Percentiles rank a stretch among this genome's conserved stretches.
Conservation (phyloP, 176 grass and related monocot genomes). For the Canna indica region DNA sequence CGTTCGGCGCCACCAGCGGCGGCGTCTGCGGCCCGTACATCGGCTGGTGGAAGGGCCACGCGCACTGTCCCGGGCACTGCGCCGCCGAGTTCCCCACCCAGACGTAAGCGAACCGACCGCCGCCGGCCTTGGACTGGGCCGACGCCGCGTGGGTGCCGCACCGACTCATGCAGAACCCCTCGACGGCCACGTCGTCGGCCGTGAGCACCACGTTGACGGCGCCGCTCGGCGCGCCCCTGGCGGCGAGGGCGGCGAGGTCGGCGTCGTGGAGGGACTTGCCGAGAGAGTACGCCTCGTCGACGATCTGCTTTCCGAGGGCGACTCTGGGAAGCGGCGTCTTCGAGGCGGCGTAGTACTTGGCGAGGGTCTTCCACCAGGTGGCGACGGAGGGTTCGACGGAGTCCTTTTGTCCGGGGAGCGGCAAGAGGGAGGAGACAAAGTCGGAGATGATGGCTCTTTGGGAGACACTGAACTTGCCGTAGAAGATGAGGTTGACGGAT, state of each 20-base stretch:
- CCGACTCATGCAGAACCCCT: constrained; percentile 37
- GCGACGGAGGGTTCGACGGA: constrained; percentile 14
- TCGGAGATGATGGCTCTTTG: constrained; percentile 60
- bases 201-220: not conserved
- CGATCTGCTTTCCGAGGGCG: constrained; percentile 22
- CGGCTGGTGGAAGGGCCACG: constrained; percentile 55
- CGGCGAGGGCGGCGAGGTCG: not conserved
- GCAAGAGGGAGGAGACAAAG: constrained; percentile 43
- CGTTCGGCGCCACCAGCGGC: constrained; percentile 31
- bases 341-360: constrained; percentile 19
- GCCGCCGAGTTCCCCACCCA: constrained; percentile 38
- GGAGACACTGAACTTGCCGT: constrained; percentile 45
- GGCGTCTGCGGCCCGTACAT: constrained; percentile 30
- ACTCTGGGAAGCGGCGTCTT: not conserved
- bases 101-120: constrained; percentile 14
- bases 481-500: constrained; percentile 48
- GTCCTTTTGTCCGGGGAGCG: not conserved
- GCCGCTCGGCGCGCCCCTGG: not conserved
- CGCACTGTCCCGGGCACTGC: constrained; percentile 53
- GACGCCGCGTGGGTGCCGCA: constrained; percentile 30
- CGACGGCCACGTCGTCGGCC: constrained; percentile 27
- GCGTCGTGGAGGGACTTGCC: constrained; percentile 10
- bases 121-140: constrained; percentile 4
- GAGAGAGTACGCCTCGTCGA: constrained; percentile 4
- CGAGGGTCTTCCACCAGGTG: constrained; percentile 27